These are phyloP conservation scores for Paecilomyces variotii DNA, from an alignment of 2,329 filamentous ascomycete species.

Conservation along the genomic window DNA sequence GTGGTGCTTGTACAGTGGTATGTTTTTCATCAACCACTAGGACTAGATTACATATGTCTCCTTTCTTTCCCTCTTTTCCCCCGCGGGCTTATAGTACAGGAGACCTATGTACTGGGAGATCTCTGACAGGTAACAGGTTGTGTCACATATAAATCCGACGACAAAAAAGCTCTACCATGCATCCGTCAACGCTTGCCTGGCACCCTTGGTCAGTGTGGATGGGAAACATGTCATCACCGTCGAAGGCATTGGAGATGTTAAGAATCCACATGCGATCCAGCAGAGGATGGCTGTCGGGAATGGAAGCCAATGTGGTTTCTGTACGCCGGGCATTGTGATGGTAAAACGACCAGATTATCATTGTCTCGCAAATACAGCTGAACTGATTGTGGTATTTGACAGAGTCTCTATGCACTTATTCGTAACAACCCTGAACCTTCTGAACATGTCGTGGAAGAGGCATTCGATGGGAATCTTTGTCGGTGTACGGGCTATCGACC, in stretches of 20 bases:
- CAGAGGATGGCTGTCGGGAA: constrained; percentile 86
- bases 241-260: constrained; percentile 85
- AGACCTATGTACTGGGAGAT: constrained; percentile 2
- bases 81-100: background rate
- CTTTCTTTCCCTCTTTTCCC: too few species aligned
- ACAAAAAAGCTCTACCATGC: constrained; percentile 93
- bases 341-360: constrained; percentile 24
- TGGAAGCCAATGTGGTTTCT: constrained; percentile 92
- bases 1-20: constrained; percentile 89
- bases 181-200: constrained; percentile 90
- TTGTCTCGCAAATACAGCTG: background rate
- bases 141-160: constrained; percentile 88
- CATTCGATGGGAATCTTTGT: constrained; percentile 93
- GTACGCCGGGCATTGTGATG: constrained; percentile 96
- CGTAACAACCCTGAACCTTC: constrained; percentile 73
- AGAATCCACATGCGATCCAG: constrained; percentile 80
- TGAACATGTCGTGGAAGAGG: constrained; percentile 83
- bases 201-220: constrained; percentile 84
- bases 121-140: constrained; percentile 44
- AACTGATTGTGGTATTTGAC: constrained; percentile 2
- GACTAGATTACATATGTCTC: too few species aligned
- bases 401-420: constrained; percentile 86
- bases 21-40: constrained; percentile 12
- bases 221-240: constrained; percentile 98
- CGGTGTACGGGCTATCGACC: constrained; percentile 92